Evolutionary conservation across 805 yeast genomes (phyloP), one percentile per base, ranked within the genome.

Genomic region (Candida manassasensis): DNA sequence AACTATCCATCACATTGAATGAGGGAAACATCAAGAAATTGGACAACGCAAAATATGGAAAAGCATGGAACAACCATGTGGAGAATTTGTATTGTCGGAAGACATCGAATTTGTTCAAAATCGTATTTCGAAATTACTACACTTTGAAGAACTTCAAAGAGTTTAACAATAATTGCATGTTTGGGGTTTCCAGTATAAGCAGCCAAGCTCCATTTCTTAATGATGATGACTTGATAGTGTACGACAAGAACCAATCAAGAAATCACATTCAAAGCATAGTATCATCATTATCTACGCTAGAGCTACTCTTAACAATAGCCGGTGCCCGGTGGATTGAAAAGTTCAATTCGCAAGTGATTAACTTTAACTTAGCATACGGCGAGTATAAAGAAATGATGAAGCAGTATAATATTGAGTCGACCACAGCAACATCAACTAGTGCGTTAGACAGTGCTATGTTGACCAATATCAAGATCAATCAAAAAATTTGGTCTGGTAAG

Each of bases 321-420:
- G 81, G 89, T 0, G 85, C 94, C 0, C 67, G 97, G 29, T 79
- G 81, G 34, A 66, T 77, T 16, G 66, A 75, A 33, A 83, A 79
- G 46, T 68, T 69, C 19, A 79, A 73, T 14, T 57, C 75, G 16
- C 77, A 67, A 10, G 67, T 69, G n/a, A 71, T 85, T 13, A 89
- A 86, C 53, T 80, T 88, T 57, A 84, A 84, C 45, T 59, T 87
- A 39, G 83, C 81, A 0, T 82, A 79, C 53, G 79, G 78, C 21
- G 97, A 90, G 54, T 90, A 86, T 55, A 50, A 52, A n/a, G 63
- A 60, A 2, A 70, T 79, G 67, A 65, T 78, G 29, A 70, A 72
- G 36, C 42, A 50, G 0, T 56, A 67, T 38, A 71, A 74, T 37
- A 50, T 60, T 4, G 64, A 65, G 17, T 40, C 59, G 4, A 45